These are phyloP conservation scores for Geosmithia flava DNA, from an alignment of 2,329 filamentous ascomycete species.

Conservation along the genomic window DNA sequence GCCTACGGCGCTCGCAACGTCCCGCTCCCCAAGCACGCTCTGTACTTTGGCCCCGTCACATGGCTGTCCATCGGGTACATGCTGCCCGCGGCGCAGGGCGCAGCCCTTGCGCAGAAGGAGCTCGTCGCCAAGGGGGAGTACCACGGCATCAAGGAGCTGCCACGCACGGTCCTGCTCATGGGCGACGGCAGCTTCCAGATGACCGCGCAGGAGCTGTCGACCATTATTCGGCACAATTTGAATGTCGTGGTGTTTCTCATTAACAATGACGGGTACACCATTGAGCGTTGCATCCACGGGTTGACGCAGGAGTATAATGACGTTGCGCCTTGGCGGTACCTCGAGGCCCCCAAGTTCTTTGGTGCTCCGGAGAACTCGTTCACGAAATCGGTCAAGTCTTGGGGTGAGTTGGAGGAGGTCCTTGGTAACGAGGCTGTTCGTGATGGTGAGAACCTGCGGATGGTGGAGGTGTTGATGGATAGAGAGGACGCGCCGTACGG, in stretches of 20 bases:
- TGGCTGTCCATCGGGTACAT: constrained; percentile 52
- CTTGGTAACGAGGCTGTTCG: constrained; percentile 8
- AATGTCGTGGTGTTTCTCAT: constrained; percentile 33
- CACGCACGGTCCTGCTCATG: constrained; percentile 40
- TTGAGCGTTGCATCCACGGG: constrained; percentile 45
- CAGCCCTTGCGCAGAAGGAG: constrained; percentile 40
- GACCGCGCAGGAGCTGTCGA: constrained; percentile 53
- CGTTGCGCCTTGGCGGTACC: constrained; percentile 36
- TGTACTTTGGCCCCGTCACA: constrained; percentile 36
- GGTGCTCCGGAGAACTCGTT: constrained; percentile 24
- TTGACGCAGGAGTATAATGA: constrained; percentile 35
- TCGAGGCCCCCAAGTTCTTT: constrained; percentile 33
- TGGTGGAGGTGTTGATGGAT: constrained; percentile 6
- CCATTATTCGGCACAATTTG: constrained; percentile 43
- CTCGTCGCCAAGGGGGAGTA: constrained; percentile 10
- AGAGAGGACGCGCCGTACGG: neutral
- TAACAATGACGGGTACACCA: constrained; percentile 48
- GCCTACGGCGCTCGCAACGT: constrained; percentile 39
- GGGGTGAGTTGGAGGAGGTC: constrained; percentile 29
- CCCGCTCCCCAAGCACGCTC: constrained; percentile 32
- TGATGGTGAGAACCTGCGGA: constrained; percentile 12
- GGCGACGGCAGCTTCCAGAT: constrained; percentile 55
- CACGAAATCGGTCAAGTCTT: constrained; percentile 20
- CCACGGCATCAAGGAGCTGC: constrained; percentile 7
- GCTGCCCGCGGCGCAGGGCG: constrained; percentile 34